Conservation (phyloP, 176 grass and related monocot genomes). For the Rhynchospora breviuscula region DNA sequence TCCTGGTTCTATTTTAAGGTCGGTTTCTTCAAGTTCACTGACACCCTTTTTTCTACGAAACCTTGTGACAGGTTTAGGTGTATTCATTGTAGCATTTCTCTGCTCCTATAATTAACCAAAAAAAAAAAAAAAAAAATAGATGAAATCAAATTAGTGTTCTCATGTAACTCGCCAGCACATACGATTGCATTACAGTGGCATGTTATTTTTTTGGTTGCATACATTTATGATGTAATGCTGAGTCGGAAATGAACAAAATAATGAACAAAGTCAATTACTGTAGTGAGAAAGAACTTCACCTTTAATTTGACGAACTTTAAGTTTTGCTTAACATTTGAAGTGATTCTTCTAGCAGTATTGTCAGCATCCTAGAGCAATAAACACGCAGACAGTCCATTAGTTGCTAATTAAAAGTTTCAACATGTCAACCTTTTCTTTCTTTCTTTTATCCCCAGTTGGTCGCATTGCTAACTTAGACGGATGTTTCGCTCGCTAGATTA, state of each 20-base stretch:
- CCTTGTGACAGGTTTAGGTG: constrained; percentile 46
- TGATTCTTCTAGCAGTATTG: constrained; percentile 66
- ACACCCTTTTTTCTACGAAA: constrained; percentile 81
- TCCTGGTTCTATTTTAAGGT: too few relatives aligned
- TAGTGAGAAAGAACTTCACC: constrained; percentile 25
- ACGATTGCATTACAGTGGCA: neutral
- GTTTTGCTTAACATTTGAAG: constrained; percentile 90
- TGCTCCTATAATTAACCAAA: constrained; percentile 41
- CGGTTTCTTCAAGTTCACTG: constrained; percentile 10
- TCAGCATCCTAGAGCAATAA: constrained; percentile 53
- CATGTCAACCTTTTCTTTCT: too few relatives aligned
- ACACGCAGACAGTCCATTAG: neutral
- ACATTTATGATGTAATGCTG: too few relatives aligned
- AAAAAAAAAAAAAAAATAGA: constrained; percentile 2
- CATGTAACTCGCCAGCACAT: neutral
- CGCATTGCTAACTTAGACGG: too few relatives aligned
- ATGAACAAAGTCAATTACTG: neutral
- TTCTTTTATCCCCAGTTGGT: too few relatives aligned
- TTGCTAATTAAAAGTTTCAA: too few relatives aligned
- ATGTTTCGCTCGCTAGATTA: too few relatives aligned
- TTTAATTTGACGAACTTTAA: constrained; percentile 68
- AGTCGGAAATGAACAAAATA: neutral
- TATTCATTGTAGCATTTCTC: constrained; percentile 49
- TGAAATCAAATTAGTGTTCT: neutral
- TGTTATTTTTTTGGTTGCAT: too few relatives aligned